Percentiles rank a stretch among this genome's conserved stretches.
phyloP scores from a whole-genome alignment of 164 flowering plant genomes.

The Berberis thunbergii region DNA sequence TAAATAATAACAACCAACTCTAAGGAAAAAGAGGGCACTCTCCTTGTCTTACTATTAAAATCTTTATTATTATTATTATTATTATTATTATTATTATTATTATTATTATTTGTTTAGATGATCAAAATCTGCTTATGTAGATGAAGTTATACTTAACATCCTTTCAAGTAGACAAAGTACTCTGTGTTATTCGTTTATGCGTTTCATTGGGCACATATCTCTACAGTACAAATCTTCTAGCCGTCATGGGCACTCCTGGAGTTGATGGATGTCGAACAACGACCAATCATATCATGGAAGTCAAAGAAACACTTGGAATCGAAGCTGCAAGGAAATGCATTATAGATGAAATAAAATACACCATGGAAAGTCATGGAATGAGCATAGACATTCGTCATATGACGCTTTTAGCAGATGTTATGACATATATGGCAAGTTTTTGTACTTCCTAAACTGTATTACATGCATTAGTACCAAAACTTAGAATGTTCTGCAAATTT shows the following conservation, averaged over 20 bases:
- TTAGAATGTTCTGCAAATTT: too few species aligned
- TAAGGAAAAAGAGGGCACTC: too few species aligned
- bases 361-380: constrained; percentile 78
- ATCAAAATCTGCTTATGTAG: too few species aligned
- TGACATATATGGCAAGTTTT: constrained; percentile 70
- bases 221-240: constrained; percentile 46
- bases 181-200: too few species aligned
- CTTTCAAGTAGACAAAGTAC: too few species aligned
- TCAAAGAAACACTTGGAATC: constrained; percentile 61
- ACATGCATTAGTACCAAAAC: neutral
- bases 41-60: too few species aligned
- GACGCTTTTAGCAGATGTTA: constrained; percentile 94
- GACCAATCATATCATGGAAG: constrained; percentile 75
- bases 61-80: too few species aligned
- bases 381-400: constrained; percentile 88
- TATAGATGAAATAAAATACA: constrained; percentile 60
- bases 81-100: too few species aligned
- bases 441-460: neutral
- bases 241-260: constrained; percentile 81
- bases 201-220: neutral
- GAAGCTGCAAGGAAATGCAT: constrained; percentile 88
- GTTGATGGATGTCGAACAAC: constrained; percentile 55
- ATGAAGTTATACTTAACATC: too few species aligned
- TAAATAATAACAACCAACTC: too few species aligned
- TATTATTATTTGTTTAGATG: too few species aligned